Evolutionary conservation across 768 basidiomycete genomes (phyloP).

Genomic region (Pholiota conissans): DNA sequence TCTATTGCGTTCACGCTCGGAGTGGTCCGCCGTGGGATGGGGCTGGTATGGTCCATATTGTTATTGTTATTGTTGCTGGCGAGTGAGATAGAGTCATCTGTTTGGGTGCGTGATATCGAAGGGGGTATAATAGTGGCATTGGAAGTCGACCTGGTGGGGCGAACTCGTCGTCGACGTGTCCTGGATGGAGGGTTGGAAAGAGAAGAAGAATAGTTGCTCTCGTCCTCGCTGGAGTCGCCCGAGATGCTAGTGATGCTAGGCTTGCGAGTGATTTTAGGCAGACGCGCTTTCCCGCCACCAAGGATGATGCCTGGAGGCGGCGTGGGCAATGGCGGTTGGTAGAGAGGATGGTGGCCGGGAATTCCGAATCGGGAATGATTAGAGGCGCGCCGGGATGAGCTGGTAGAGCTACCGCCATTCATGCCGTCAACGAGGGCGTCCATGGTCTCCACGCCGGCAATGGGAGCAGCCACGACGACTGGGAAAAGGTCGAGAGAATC

Average conservation of each 20-base stretch:
- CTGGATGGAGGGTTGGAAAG: slow-evolving; percentile 29
- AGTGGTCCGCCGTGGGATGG: slow-evolving; percentile 8
- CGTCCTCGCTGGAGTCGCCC: slow-evolving; percentile 58
- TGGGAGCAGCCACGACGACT: slow-evolving; percentile 73
- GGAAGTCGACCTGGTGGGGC: slow-evolving; percentile 30
- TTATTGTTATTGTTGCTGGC: slow-evolving; percentile 2
- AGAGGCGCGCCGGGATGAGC: slow-evolving; percentile 37
- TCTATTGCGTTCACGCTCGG: slow-evolving; percentile 21
- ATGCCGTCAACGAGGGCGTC: slow-evolving; percentile 89
- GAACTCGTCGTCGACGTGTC: slow-evolving; percentile 33
- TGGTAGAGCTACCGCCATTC: slow-evolving; percentile 71
- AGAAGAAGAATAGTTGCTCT: slow-evolving; percentile 33
- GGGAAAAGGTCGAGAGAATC: slow-evolving; percentile 54
- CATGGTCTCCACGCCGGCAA: slow-evolving; percentile 82
- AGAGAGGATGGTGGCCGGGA: slow-evolving; percentile 68
- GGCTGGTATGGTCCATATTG: slow-evolving; percentile 15
- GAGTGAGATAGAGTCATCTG: slow-evolving; percentile 3
- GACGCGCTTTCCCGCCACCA: slow-evolving; percentile 45
- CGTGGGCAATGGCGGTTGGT: slow-evolving; percentile 80
- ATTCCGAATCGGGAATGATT: slow-evolving; percentile 56
- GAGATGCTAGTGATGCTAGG: slow-evolving; percentile 28
- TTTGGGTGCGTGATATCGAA: slow-evolving; percentile 5
- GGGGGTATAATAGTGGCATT: slow-evolving; percentile 21
- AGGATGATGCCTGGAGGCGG: slow-evolving; percentile 81
- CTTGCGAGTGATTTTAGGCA: slow-evolving; percentile 27